These are phyloP conservation scores for Lactifluus echinatus DNA, from an alignment of 768 basidiomycete genomes.

Conservation along the genomic window DNA sequence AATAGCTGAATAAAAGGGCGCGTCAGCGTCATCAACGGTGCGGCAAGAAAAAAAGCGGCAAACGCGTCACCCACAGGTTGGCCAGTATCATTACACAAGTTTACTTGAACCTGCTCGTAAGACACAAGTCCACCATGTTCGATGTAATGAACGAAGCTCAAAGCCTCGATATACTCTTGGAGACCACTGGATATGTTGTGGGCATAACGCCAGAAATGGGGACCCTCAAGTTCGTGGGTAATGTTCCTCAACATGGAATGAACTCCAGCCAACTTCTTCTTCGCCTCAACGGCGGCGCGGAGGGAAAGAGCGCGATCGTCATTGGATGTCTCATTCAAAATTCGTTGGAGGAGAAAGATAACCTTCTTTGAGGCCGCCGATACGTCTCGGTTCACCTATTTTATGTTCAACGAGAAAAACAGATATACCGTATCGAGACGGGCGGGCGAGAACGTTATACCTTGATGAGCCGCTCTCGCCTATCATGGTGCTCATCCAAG, in stretches of 20 bases:
- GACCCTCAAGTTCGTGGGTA: slow-evolving; percentile 50
- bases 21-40: not conserved
- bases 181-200: slow-evolving; percentile 69
- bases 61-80: not conserved
- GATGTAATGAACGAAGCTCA: slow-evolving; percentile 83
- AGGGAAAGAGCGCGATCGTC: slow-evolving; percentile 30
- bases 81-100: slow-evolving; percentile 53
- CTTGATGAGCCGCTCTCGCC: slow-evolving; percentile 88
- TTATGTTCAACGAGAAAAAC: slow-evolving; percentile 1
- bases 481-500: slow-evolving; percentile 78
- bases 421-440: not conserved
- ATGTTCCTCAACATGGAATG: slow-evolving; percentile 54
- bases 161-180: slow-evolving; percentile 94
- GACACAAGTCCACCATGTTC: slow-evolving; percentile 60
- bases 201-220: slow-evolving; percentile 72
- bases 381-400: slow-evolving; percentile 77
- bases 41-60: not conserved
- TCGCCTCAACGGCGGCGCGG: slow-evolving; percentile 42
- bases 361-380: slow-evolving; percentile 88
- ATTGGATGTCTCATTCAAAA: slow-evolving; percentile 37
- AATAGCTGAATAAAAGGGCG: slow-evolving; percentile 60
- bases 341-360: slow-evolving; percentile 87
- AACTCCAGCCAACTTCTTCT: slow-evolving; percentile 59
- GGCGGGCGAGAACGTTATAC: slow-evolving; percentile 29
- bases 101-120: slow-evolving; percentile 55